Evolutionary conservation across 2,329 filamentous ascomycete species (phyloP), one percentile per base, ranked within the genome.

Genomic region (Arthrobotrys pseudoclavata): DNA sequence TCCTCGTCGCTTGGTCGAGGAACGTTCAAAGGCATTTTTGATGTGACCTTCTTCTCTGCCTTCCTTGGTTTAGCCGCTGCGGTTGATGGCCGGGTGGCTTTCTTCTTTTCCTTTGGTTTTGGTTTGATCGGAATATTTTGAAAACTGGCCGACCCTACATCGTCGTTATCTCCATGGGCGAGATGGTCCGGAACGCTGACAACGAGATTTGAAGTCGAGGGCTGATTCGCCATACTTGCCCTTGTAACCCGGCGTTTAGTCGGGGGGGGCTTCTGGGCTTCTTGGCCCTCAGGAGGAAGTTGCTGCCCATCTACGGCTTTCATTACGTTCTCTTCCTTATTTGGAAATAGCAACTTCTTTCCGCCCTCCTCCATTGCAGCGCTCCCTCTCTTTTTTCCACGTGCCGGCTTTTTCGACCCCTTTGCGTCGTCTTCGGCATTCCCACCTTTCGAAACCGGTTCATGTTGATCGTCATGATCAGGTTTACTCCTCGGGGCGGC

Each of bases 361-460:
- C 40, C 77, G 7, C 80, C 53, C 90, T 84, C 9, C 22, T 75
- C 78, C 29, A 69, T 66, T 5, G 63, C 69, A 10, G 66, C 72
- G 29, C 90, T 92, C 3, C 85, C 83, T 76, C 91, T 86, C 83
- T 93, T 93, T 82, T 86, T 89, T 31, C 89, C 89, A 61, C 83
- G 82, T 3, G 67, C 52, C 10, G 60, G 40, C 53, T 80, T 81
- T 31, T 70, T 68, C 42, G 74, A 34, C 12, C 70, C 52, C 10
- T 45, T 57, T 13, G 29, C 40, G 40, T 69, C 37, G 9, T 4
- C 53, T 31, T 67, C 29, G 13, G 12, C 15, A 2, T 42, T 24
- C 15, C 45, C 62, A 29, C 6, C 13, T 37, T 34, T 22, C 9
- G 26, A 40, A 2, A 80, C 72, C 37, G 82, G 81, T 13, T 82